Evolutionary conservation across 192 early-diverging fungal species (phyloP), one percentile per base, ranked within the genome.

Genomic region (Coemansia furcata): DNA sequence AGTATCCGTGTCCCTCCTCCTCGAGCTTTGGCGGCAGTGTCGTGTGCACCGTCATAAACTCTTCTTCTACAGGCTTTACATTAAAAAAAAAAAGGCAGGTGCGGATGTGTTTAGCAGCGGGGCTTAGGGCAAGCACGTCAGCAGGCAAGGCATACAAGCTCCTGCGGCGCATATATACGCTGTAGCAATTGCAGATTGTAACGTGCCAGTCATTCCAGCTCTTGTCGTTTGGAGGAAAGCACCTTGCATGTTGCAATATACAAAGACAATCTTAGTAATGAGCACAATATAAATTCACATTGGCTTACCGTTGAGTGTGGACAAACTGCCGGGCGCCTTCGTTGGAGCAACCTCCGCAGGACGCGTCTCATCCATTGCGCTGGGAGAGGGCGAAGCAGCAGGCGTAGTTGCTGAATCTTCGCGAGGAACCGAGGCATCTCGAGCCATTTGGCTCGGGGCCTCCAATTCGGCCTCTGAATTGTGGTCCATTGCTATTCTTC

Each of bases 1-100:
- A 74, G n/a, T 21, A 60, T 3, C 72, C 77, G 36, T 71, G 72
- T 17, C 66, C 72, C 43, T 74, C 72, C 39, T 68, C 77, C 37
- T 74, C 72, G 49, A 70, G 11, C 61, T 70, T 67, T 38, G 32
- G 19, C 11, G 38, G 58, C 19, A 66, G 44, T 33, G 49, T 23
- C 55, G 71, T 9, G 40, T 71, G 46, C 33, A 64, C 50, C 30
- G 50, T 59, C 14, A 74, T 65, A 46, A 71, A 80, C 29, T 69
- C 67, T 39, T 78, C 71, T 60, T 78, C 76, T 78, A 78, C 50
- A 52, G 6, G 44, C 4, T 32, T 32, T 36, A 60, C 12, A 60
- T 60, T n/a, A n/a, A 2, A 4, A 44, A 47, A 19, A 11, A 47
- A n/a, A 21, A 17, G 44, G 17, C 44, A 19, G 44, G n/a, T 8